phyloP scores from a whole-genome alignment of 179 eudicot species.

The Heliamphora pulchella region DNA sequence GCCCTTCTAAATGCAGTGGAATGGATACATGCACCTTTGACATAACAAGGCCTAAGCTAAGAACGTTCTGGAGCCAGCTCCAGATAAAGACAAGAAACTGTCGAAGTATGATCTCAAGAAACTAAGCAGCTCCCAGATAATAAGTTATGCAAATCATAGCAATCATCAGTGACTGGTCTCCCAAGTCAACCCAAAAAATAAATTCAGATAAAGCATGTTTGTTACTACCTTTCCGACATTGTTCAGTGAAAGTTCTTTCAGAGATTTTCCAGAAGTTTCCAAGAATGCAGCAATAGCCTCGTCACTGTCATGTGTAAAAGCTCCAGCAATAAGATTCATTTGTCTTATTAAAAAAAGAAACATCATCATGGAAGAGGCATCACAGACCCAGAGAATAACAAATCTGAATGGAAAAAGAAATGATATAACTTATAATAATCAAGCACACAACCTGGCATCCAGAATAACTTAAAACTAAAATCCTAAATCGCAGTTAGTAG shows the following conservation, averaged over 20 bases:
- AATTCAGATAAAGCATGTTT: neutral
- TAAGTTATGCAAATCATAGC: neutral
- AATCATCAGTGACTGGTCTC: neutral
- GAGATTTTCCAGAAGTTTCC: constrained; percentile 46
- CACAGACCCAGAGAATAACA: neutral
- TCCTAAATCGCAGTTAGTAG: neutral
- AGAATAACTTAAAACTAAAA: neutral
- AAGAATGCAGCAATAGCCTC: constrained; percentile 68
- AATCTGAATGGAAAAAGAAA: neutral
- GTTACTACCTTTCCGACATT: constrained; percentile 39
- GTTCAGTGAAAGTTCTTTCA: constrained; percentile 53
- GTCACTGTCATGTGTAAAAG: constrained; percentile 38
- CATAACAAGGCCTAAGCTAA: neutral
- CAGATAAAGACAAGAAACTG: neutral
- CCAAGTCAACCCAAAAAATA: neutral
- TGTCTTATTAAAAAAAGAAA: neutral
- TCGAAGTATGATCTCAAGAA: too few species aligned
- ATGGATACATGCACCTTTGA: neutral
- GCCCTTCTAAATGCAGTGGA: too few species aligned
- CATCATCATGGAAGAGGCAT: neutral
- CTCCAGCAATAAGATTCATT: neutral
- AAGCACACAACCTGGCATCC: neutral
- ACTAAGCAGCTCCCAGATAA: too few species aligned
- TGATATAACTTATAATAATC: neutral
- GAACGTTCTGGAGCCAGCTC: constrained; percentile 1